A percentile compares a stretch with the other conserved stretches of the same genome.
Conservation (phyloP, 2,329 filamentous ascomycete species). For the Cercospora zeina region DNA sequence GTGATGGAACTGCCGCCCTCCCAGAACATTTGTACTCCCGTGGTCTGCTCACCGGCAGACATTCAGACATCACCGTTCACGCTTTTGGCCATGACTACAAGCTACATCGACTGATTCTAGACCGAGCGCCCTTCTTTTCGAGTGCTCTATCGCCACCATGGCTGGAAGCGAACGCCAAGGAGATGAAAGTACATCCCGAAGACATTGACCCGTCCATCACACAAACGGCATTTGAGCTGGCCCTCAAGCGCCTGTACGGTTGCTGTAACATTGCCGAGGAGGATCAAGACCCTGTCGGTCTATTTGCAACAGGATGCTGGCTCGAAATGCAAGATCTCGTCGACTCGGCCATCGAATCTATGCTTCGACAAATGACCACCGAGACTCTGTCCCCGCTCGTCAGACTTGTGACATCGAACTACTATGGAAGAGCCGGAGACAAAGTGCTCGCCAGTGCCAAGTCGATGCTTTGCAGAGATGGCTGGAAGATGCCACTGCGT, state of each 20-base stretch:
- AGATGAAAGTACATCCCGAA: constrained; percentile 55
- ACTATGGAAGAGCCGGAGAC: constrained; percentile 58
- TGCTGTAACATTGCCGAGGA: constrained; percentile 52
- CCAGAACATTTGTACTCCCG: constrained; percentile 55
- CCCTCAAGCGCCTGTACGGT: constrained; percentile 57
- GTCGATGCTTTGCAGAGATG: constrained; percentile 59
- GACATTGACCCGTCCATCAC: constrained; percentile 58
- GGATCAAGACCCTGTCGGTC: constrained; percentile 54
- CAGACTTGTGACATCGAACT: constrained; percentile 56
- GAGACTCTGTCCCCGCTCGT: constrained; percentile 53
- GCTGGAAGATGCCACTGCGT: constrained; percentile 56
- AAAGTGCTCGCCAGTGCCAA: constrained; percentile 59
- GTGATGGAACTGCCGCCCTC: constrained; percentile 40
- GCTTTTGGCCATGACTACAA: constrained; percentile 56
- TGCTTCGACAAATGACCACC: constrained; percentile 57
- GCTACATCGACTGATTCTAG: constrained; percentile 57
- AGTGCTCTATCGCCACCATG: constrained; percentile 58
- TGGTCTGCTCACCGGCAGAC: constrained; percentile 54
- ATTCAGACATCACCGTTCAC: constrained; percentile 56
- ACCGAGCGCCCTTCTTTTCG: constrained; percentile 58
- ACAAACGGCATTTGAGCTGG: constrained; percentile 55
- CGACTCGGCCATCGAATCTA: constrained; percentile 55
- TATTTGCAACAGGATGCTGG: constrained; percentile 60
- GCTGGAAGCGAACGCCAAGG: constrained; percentile 55
- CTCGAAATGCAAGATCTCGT: constrained; percentile 59